phyloP scores from a whole-genome alignment of 805 yeast species.

The Candida alai region DNA sequence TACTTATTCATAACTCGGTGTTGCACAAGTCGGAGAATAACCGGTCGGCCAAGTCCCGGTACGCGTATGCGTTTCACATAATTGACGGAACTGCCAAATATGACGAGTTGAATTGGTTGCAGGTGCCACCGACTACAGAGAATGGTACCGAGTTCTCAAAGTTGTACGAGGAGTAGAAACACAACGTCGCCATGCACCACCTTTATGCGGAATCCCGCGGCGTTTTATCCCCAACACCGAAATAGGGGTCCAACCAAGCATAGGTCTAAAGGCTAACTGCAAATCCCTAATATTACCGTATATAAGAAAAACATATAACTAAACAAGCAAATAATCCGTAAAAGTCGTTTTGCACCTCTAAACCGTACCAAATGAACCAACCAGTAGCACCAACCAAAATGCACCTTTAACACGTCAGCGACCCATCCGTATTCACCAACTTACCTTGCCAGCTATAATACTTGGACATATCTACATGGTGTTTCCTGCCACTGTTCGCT shows the following conservation, averaged over 20 bases:
- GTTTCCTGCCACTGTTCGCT: slow-evolving; percentile 44
- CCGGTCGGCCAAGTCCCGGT: slow-evolving; percentile 52
- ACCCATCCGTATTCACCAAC: slow-evolving; percentile 23
- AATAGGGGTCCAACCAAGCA: too few species aligned
- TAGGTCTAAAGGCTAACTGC: too few species aligned
- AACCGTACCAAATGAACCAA: too few species aligned
- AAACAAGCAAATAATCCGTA: too few species aligned
- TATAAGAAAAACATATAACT: too few species aligned
- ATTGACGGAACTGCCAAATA: slow-evolving; percentile 64
- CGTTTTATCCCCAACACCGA: too few species aligned
- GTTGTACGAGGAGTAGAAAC: slow-evolving; percentile 22
- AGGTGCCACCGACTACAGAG: slow-evolving; percentile 55
- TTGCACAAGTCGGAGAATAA: slow-evolving; percentile 70
- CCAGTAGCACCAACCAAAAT: too few species aligned
- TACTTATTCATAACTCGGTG: slow-evolving; percentile 67
- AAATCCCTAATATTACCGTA: too few species aligned
- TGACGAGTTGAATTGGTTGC: slow-evolving; percentile 72
- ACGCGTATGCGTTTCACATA: slow-evolving; percentile 76
- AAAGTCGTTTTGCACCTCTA: not conserved
- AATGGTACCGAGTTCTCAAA: slow-evolving; percentile 63
- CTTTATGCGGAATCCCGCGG: too few species aligned
- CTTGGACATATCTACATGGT: slow-evolving; percentile 55
- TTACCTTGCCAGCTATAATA: slow-evolving; percentile 61
- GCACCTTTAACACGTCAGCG: slow-evolving; percentile 18
- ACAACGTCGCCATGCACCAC: too few species aligned